Percentiles rank a stretch among this genome's conserved stretches.
These are phyloP conservation scores for Ormosia emarginata DNA, from an alignment of 306 rosid genomes.

Conservation along the genomic window DNA sequence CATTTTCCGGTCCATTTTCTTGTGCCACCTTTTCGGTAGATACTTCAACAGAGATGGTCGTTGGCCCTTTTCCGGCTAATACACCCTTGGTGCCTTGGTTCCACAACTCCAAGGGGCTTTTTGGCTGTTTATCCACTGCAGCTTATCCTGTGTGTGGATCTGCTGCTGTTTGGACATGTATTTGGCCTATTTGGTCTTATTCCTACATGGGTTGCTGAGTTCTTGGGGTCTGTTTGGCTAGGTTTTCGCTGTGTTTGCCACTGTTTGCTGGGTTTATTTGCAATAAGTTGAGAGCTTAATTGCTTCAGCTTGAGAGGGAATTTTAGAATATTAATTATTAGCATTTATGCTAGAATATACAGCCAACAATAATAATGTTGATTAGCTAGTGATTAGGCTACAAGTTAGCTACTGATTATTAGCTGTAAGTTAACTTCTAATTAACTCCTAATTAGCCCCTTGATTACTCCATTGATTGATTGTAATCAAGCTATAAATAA, in stretches of 20 bases:
- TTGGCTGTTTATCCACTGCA: too few relatives aligned
- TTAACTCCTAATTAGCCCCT: neutral
- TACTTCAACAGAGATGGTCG: neutral
- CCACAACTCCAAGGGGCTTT: neutral
- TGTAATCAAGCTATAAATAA: too few relatives aligned
- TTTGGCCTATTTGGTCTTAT: neutral
- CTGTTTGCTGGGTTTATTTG: too few relatives aligned
- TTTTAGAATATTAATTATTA: neutral
- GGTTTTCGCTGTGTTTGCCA: neutral
- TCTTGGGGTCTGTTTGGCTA: neutral
- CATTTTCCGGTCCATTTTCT: neutral
- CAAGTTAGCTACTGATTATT: neutral
- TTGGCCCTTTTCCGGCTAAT: neutral
- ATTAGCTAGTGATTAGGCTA: neutral
- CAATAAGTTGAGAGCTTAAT: too few relatives aligned
- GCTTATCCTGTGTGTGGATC: neutral
- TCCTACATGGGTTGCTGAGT: neutral
- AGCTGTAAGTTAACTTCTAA: neutral
- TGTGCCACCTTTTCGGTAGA: neutral
- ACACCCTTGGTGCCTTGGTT: neutral
- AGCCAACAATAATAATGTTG: neutral
- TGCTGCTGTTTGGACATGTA: neutral
- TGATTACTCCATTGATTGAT: neutral
- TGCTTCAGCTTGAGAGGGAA: too few relatives aligned
- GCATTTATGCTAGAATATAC: neutral